A percentile compares a stretch with the other conserved stretches of the same genome.
Evolutionary conservation across 1,284 basidiomycete genomes (phyloP).

Genomic region (Termitomyces sp.): DNA sequence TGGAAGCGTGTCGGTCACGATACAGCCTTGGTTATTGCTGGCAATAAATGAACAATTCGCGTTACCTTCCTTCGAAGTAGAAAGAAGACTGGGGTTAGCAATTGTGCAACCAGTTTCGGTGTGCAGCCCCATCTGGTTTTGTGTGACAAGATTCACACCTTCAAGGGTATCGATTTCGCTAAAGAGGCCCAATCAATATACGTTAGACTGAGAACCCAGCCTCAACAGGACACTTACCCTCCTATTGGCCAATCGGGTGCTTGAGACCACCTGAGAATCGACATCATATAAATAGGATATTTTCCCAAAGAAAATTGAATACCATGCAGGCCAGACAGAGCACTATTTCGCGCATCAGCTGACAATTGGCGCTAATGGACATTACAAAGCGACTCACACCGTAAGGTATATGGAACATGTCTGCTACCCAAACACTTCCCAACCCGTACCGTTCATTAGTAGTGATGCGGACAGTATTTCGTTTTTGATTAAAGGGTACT

Average conservation of each 20-base stretch:
- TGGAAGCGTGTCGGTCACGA: conserved; percentile 46
- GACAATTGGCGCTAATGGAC: neutral
- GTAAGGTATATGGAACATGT: conserved; percentile 66
- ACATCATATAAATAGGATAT: neutral
- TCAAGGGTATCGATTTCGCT: conserved; percentile 76
- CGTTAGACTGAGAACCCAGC: neutral
- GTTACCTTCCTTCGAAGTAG: conserved; percentile 44
- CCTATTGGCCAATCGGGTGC: conserved; percentile 59
- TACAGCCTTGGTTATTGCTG: conserved; percentile 61
- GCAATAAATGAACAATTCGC: conserved; percentile 55
- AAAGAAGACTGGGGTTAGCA: conserved; percentile 43
- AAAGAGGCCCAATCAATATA: neutral
- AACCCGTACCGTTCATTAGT: conserved; percentile 52
- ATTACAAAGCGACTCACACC: conserved; percentile 37
- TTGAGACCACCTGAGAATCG: conserved; percentile 45
- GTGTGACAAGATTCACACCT: conserved; percentile 58
- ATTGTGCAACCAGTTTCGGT: conserved; percentile 58
- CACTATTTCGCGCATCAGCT: conserved; percentile 35
- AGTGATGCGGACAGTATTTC: conserved; percentile 65
- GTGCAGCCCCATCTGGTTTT: conserved; percentile 68
- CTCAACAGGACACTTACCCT: conserved; percentile 33
- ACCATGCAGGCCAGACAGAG: conserved; percentile 71
- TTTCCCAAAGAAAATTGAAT: neutral
- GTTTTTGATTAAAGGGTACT: conserved; percentile 57
- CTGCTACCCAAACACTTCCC: conserved; percentile 63